Evolutionary conservation across 1,139 yeast genomes (phyloP), one percentile per base, ranked within the genome.

Genomic region (Kurtzmaniella quercitrusa): DNA sequence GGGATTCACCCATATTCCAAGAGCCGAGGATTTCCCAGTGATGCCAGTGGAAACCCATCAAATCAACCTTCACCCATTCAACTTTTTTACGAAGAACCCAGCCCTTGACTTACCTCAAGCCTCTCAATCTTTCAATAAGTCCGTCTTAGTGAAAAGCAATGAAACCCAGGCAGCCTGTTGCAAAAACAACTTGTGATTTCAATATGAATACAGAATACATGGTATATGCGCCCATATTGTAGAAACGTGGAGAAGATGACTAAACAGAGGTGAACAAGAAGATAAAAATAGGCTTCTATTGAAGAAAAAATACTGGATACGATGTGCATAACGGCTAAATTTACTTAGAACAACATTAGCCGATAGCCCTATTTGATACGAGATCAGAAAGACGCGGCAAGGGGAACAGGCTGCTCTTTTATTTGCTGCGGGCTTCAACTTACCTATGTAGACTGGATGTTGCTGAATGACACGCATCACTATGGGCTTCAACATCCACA

Each of bases 11-110:
- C 96, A 88, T 62, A 80, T 87, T 58, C 95, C 95, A 54, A 79
- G 91, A 58, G 85, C 85, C 31, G 96, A 88, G 69, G 95, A 88
- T 65, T 88, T 86, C 85, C 95, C 95, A 44, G 94, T 88, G 49
- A 88, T 88, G 96, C 94, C 95, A 38, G 86, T 82, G 46, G 95
- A 88, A 69, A 80, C 80, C 54, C 77, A 73, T 57, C 83, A 77
- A 60, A 81, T 87, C 54, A 76, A 80, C 49, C 73, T 88, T 50
- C 74, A 77, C 43, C 96, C 96, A 43, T 69, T 76, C 57, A 88
- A 88, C 50, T 88, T 88, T 79, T 88, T 86, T 63, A 81, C 81
- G 54, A 81, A 70, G 61, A 87, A 87, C 65, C 96, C 96, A 23
- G 91, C 91, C 36, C 72, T 88, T 61, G 94, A 86, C 58, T 72